Base-by-base conservation (phyloP, 2,329 filamentous ascomycete species). In the Colletotrichum truncatum region DNA sequence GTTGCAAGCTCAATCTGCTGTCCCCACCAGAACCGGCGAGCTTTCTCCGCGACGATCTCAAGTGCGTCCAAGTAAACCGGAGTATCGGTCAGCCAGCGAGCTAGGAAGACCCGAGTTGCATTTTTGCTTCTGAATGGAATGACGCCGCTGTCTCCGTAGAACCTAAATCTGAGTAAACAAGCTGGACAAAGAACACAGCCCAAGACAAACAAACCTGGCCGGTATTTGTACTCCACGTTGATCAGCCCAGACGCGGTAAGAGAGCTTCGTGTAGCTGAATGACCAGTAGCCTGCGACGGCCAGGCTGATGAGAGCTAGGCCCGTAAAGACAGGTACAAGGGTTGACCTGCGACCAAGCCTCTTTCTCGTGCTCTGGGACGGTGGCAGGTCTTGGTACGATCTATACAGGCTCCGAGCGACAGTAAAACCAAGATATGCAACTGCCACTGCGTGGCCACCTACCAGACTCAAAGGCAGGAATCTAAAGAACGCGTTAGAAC, bases 11-110 rank as follows among this genome's bases (percentile, higher is more conserved):
- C 85, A 43, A 87, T 79, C 75, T 91, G 88, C 66, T 87, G 86
- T 6, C 84, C 86, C 85, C 88, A 90, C 82, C 87, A 87, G 71
- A 88, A 84, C 14, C 86, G 82, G 51, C 84, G 82, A 4, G 83
- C 79, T 52, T 82, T 85, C 70, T 85, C 84, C 6, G 85, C 79
- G 4, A 88, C 77, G 23, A 88, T 85, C 65, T 86, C 82, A 62
- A 87, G 79, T 10, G 83, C 81, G 72, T 88, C 84, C 8, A 75
- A 74, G 67, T 85, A 80, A 21, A 89, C 72, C 23, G 85, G 80
- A 3, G 82, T 82, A 34, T 88, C 83, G 46, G 77, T 81, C 64
- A 87, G 72, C 87, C 87, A 89, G 25, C 81, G 79, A 10, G 79
- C 79, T 45, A 86, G 70, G 46, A 83, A 72, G 64, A 80, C 72